Percentiles rank a stretch among this genome's conserved stretches.
Evolutionary conservation across 2,329 filamentous ascomycete species (phyloP).

Genomic region (Phialocephala sp.): DNA sequence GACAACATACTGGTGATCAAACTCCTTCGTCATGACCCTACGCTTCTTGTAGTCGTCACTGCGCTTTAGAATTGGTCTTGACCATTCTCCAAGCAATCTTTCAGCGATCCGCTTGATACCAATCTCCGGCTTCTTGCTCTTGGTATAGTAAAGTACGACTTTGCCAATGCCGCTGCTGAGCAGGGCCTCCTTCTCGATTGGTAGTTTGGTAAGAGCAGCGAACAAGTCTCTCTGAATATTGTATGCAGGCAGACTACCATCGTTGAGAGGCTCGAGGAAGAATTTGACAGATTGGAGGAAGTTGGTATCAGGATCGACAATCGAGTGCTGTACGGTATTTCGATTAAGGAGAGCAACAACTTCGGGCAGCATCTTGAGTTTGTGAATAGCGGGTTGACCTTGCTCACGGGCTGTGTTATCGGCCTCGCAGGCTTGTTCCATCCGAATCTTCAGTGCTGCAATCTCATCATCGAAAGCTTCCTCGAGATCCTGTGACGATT

Average conservation of each 20-base stretch:
- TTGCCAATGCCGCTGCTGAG: constrained; percentile 94
- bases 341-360: constrained; percentile 88
- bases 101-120: constrained; percentile 94
- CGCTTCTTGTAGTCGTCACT: constrained; percentile 95
- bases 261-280: constrained; percentile 94
- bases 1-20: constrained; percentile 63
- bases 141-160: constrained; percentile 95
- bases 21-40: constrained; percentile 66
- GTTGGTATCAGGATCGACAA: constrained; percentile 94
- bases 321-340: constrained; percentile 81
- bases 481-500: constrained; percentile 74
- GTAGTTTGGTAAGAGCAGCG: constrained; percentile 76
- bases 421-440: constrained; percentile 87
- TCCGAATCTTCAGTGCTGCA: constrained; percentile 82
- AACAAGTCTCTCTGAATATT: constrained; percentile 97
- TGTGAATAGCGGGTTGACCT: constrained; percentile 84
- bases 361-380: constrained; percentile 90
- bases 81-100: constrained; percentile 93
- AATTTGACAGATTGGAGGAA: constrained; percentile 94
- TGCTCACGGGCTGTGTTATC: constrained; percentile 83
- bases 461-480: constrained; percentile 90
- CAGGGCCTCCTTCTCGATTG: constrained; percentile 89
- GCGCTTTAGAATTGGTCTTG: constrained; percentile 88
- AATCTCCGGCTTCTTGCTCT: constrained; percentile 86
- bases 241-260: constrained; percentile 93